These are phyloP conservation scores for Cucurbita pepo DNA, from an alignment of 306 rosid species.

Conservation along the genomic window DNA sequence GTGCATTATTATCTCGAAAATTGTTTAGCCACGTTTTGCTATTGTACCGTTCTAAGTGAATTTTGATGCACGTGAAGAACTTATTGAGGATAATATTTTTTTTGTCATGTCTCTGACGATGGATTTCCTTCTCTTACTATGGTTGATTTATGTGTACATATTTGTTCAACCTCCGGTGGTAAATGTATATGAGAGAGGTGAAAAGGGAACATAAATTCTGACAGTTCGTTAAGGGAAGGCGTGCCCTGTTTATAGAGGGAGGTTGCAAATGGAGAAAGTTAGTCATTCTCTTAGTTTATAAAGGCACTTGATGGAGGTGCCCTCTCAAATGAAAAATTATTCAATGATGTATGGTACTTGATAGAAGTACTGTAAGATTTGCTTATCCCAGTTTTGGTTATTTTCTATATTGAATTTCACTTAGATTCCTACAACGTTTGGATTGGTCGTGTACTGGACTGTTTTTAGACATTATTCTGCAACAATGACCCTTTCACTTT, in stretches of 20 bases:
- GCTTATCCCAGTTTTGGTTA: neutral
- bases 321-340: neutral
- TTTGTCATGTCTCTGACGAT: neutral
- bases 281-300: neutral
- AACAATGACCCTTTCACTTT: neutral
- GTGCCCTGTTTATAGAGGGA: neutral
- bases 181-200: neutral
- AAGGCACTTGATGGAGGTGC: neutral
- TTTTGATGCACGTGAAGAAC: neutral
- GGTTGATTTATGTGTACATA: neutral
- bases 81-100: neutral
- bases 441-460: neutral
- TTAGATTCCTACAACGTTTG: neutral
- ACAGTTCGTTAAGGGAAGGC: neutral
- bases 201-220: neutral
- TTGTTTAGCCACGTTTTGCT: neutral
- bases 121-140: neutral
- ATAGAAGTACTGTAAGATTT: neutral
- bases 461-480: neutral
- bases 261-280: neutral
- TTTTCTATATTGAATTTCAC: neutral
- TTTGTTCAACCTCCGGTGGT: neutral
- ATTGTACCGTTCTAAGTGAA: neutral
- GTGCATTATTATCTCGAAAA: neutral
- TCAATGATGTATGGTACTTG: neutral